Evolutionary conservation across 805 yeast genomes (phyloP), one percentile per base, ranked within the genome.

Genomic region (Lachancea lanzarotensis): DNA sequence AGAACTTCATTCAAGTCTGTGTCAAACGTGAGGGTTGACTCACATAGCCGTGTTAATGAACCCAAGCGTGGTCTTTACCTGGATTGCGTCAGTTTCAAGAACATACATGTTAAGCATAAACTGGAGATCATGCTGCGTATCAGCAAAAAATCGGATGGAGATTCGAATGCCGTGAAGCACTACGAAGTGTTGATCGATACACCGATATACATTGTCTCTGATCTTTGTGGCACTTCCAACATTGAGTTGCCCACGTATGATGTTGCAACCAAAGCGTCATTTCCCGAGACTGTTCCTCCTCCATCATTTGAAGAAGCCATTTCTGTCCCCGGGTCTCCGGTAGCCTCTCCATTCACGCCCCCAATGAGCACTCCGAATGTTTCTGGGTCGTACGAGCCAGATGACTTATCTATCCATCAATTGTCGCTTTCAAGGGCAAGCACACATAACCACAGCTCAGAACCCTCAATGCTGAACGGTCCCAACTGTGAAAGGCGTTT

Each of bases 131-230:
- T 84, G 53, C 73, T 84, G 45, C 68, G 93, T 45, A 77, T 84
- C 22, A 77, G 85, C 11, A 35, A 19, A 13, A 79, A 79, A 1
- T 84, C 81, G 47, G 72, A 76, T 0, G 58, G 63, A 3, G 66
- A 63, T 32, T 60, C 67, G 2, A 50, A 53, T 3, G 76, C 75
- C 49, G 63, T 78, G 66, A 88, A 82, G 54, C 90, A 84, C 59
- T 84, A 81, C 55, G 95, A 84, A 53, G 90, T 84, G 17, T 77
- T 84, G 36, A 83, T 84, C 33, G 93, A 84, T 57, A 83, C 91
- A 0, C 93, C 93, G 0, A 70, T 84, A 31, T 71, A 75, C 26
- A 59, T 78, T 16, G 65, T 76, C n/a, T 74, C 79, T 11, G 67
- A 66, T 29, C 51, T 62, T 2, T 72, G 76, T 52, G 59, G 57